Conservation (phyloP, 2,329 filamentous ascomycete species). For the Aspergillus sojae region DNA sequence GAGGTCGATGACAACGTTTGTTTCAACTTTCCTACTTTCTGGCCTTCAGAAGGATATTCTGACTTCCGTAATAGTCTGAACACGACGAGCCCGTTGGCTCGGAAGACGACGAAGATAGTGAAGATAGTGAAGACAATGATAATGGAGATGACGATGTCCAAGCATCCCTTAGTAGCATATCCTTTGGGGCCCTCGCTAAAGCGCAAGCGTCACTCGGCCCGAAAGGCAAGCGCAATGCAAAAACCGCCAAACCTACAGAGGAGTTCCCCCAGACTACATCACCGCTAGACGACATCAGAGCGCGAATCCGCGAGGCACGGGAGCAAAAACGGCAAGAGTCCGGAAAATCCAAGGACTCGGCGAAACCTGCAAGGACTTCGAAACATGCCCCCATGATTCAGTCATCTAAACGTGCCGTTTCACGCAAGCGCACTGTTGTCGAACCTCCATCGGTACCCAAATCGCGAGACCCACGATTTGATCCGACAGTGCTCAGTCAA, state of each 20-base stretch:
- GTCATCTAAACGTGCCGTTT: constrained; percentile 80
- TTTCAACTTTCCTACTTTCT: not conserved
- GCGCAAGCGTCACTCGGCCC: constrained; percentile 71
- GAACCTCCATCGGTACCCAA: constrained; percentile 58
- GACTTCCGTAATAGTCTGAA: constrained; percentile 34
- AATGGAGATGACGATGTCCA: constrained; percentile 40
- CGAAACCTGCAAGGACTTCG: constrained; percentile 56
- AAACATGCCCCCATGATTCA: constrained; percentile 90
- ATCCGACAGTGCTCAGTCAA: constrained; percentile 57
- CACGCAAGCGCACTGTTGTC: constrained; percentile 75
- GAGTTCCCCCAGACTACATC: constrained; percentile 25
- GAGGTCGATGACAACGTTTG: constrained; percentile 15
- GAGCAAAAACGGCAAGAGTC: constrained; percentile 44
- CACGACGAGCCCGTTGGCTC: constrained; percentile 47
- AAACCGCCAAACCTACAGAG: constrained; percentile 16
- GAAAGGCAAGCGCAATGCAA: constrained; percentile 36
- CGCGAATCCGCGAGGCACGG: constrained; percentile 43
- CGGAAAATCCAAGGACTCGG: constrained; percentile 24
- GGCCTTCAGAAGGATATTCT: not conserved
- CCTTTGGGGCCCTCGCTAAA: constrained; percentile 87
- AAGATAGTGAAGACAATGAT: constrained; percentile 40
- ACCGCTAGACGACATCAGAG: constrained; percentile 42
- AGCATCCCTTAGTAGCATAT: constrained; percentile 62
- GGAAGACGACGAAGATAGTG: constrained; percentile 39
- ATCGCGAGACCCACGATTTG: constrained; percentile 86